These are phyloP conservation scores for Closterium sp. DNA, from an alignment of 139 green algal genomes.

Conservation along the genomic window DNA sequence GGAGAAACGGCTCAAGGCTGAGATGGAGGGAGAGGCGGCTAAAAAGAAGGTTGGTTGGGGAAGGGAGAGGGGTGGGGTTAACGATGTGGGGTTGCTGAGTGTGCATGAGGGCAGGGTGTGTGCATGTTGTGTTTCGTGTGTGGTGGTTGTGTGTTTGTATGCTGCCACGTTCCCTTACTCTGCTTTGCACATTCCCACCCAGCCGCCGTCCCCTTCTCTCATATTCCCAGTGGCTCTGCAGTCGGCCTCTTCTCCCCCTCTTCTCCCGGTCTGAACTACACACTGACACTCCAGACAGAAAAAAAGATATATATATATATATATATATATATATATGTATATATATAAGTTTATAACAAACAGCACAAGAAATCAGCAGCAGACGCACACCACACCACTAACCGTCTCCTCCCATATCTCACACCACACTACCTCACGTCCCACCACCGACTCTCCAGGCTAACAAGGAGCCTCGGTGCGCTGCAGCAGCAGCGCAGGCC, in stretches of 20 bases:
- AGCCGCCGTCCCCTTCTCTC: too few species aligned
- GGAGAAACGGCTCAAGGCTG: not conserved
- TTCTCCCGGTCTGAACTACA: too few species aligned
- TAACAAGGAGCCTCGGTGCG: not conserved
- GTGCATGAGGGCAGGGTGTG: not conserved
- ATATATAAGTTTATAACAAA: not conserved
- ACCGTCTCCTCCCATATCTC: too few species aligned
- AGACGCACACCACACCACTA: not conserved
- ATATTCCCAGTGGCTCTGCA: too few species aligned
- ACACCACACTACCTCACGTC: not conserved
- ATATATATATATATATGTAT: too few species aligned
- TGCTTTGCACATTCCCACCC: not conserved
- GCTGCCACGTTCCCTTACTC: too few species aligned
- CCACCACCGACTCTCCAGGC: not conserved
- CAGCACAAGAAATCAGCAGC: not conserved
- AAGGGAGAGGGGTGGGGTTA: not conserved
- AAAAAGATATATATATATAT: too few species aligned
- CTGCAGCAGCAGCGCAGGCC: not conserved
- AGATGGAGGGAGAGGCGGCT: constrained; percentile 7
- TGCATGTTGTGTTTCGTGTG: not conserved
- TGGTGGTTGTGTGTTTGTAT: too few species aligned
- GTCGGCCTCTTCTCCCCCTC: too few species aligned
- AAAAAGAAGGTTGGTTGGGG: not conserved
- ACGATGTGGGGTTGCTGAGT: too few species aligned
- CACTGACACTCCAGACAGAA: too few species aligned